Evolutionary conservation across 371 early-diverging fungal species (phyloP), one percentile per base, ranked within the genome.

Genomic region (Mucor plumbeus): DNA sequence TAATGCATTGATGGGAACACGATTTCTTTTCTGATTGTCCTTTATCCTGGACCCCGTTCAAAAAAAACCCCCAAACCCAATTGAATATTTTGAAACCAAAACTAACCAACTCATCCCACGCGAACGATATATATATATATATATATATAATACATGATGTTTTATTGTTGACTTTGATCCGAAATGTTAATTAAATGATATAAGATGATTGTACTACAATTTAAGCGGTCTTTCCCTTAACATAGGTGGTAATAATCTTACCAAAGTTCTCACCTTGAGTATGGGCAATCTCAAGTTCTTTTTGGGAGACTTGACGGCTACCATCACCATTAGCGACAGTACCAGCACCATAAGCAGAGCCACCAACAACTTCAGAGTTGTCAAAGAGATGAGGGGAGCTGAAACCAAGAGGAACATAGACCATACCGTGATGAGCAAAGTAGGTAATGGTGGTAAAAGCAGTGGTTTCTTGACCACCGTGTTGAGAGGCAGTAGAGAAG

Each of bases 401-500:
- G 61, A 83, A 88, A 17, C 92, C 92, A 54, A 92, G 71, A 15
- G 95, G 94, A 13, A 94, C 92, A 64, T 83, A 95, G 64, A 87
- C 74, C 70, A 95, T 87, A 44, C 95, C 96, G 66, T 92, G 93
- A 76, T 95, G 95, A 38, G 85, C 89, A 54, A 93, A 84, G 66
- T 84, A 87, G n/a, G 90, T 83, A 40, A 95, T 34, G 50, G 90
- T 84, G 15, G 89, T 85, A 41, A 86, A 77, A 34, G 88, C 87
- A 26, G 94, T 92, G 31, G 91, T 88, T 71, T 95, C 95, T 70
- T 90, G 91, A 31, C 94, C 94, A 75, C 92, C 93, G 66, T 87
- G 87, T 75, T 90, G 91, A 55, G 87, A 79, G 10, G 81, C 89
- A 38, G 94, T 91, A 34, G 90, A 90, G 63, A 86, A 87, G 81